Evolutionary conservation across 352 stramenopile species (phyloP).

Genomic region (Phytophthora melonis): DNA sequence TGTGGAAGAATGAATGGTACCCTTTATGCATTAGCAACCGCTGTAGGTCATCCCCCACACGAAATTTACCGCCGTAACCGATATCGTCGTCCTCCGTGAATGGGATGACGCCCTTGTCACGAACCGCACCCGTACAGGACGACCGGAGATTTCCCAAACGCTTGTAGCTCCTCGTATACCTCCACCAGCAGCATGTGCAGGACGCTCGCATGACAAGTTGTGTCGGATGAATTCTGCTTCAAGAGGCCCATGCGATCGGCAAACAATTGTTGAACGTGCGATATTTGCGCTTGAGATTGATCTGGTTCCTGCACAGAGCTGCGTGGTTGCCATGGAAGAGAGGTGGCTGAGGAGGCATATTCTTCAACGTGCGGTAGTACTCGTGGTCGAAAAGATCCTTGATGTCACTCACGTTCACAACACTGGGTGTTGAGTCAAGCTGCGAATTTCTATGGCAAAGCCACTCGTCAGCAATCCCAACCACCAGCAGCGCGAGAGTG

Average conservation of each 20-base stretch:
- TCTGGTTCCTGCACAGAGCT: conserved; percentile 24
- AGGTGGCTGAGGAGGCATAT: conserved; percentile 17
- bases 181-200: conserved; percentile 63
- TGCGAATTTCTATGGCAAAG: conserved; percentile 21
- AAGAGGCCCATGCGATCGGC: conserved; percentile 62
- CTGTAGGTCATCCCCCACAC: conserved; percentile 16
- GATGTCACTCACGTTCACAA: conserved; percentile 10
- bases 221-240: conserved; percentile 19
- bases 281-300: conserved; percentile 21
- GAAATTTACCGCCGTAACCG: conserved; percentile 35
- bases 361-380: conserved; percentile 24
- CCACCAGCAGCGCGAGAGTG: conserved; percentile 16
- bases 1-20: conserved; percentile 51
- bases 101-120: conserved; percentile 50
- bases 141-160: conserved; percentile 29
- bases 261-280: conserved; percentile 44
- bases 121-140: conserved; percentile 56
- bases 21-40: conserved; percentile 42
- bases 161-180: conserved; percentile 54
- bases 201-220: conserved; percentile 50
- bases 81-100: conserved; percentile 66
- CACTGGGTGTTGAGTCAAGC: conserved; percentile 5
- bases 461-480: conserved; percentile 14
- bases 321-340: conserved; percentile 32
- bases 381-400: conserved; percentile 28